Evolutionary conservation across 768 basidiomycete genomes (phyloP), one percentile per base, ranked within the genome.

Genomic region (Tubosaeta brunneosetosa): DNA sequence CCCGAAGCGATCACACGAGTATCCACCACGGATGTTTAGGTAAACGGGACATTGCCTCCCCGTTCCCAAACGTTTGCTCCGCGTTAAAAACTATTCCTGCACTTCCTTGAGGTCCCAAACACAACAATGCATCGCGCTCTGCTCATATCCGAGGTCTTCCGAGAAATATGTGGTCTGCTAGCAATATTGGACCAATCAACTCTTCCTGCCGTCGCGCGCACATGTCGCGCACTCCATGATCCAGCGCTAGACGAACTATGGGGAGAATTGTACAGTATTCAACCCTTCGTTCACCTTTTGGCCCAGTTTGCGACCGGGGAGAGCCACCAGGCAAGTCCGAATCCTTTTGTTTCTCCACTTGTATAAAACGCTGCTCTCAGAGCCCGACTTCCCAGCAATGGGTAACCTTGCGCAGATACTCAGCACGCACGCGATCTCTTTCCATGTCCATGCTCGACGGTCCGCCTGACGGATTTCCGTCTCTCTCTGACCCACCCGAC

Each of bases 241-340:
- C 57, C 55, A 31, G 65, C 66, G 36, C 48, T 66, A 4, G 64
- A 66, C 40, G 59, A 61, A 34, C 19, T 68, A 2, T 66, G 65
- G 66, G 49, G 47, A 32, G 48, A 59, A 27, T 22, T 66, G 40
- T 67, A 52, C 44, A 64, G 47, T 9, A 44, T 66, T 0, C 41
- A 55, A 31, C 65, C 65, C 8, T 57, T 66, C 22, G 13, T 64
- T 22, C 51, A 50, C 26, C 63, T 65, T 38, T 26, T 65, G 27
- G 16, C 44, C 3, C 43, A 47, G 6, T 13, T 2, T 8, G 32
- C 11, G 22, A n/a, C 41, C 5, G 51, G 7, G 17, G 49, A 59
- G 17, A 52, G 26, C 31, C 29, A 52, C 2, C 47, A 60, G 60
- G 62, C 44, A 57, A 31, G 60, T 55, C 42, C 10, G 10, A 0